Conservation (phyloP, 2,329 filamentous ascomycete genomes). For the Verticillium isaacii region DNA sequence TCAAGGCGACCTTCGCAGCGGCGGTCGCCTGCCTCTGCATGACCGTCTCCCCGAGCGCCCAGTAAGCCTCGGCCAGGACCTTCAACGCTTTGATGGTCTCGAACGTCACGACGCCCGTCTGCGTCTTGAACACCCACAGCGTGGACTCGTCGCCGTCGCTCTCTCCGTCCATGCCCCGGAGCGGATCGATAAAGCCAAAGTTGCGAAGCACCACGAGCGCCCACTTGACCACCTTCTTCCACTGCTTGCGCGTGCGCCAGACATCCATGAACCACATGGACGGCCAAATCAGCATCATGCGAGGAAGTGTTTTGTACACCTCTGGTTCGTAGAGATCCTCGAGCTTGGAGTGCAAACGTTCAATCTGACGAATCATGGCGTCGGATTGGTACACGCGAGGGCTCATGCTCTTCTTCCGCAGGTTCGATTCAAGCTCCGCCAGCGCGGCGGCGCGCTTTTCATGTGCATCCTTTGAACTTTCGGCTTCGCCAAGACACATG, state of each 20-base stretch:
- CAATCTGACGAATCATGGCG: conserved; percentile 24
- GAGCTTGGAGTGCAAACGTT: conserved; percentile 22
- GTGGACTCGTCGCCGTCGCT: conserved; percentile 10
- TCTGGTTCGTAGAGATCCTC: conserved; percentile 25
- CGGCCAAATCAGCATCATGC: conserved; percentile 28
- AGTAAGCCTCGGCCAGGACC: conserved; percentile 22
- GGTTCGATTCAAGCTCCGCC: conserved; percentile 21
- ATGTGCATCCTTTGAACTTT: conserved; percentile 10
- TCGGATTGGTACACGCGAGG: conserved; percentile 20
- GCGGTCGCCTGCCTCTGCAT: conserved; percentile 19
- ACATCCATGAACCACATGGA: conserved; percentile 29
- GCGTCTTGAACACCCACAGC: conserved; percentile 18
- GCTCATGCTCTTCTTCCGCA: conserved; percentile 14
- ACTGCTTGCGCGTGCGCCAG: conserved; percentile 23
- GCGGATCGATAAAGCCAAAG: conserved; percentile 24
- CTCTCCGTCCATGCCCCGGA: conserved; percentile 11
- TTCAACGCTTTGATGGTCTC: conserved; percentile 27
- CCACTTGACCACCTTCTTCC: conserved; percentile 24
- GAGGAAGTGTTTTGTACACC: conserved; percentile 22
- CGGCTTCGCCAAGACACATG: conserved; percentile 28
- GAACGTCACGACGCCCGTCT: conserved; percentile 23
- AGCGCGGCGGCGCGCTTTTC: conserved; percentile 17
- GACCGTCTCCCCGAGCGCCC: conserved; percentile 18
- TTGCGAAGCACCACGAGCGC: conserved; percentile 23
- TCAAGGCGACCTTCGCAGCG: conserved; percentile 23